Percentiles rank a stretch among this genome's conserved stretches.
phyloP scores from a whole-genome alignment of 2,329 filamentous ascomycete species.

The Apiospora hydei region DNA sequence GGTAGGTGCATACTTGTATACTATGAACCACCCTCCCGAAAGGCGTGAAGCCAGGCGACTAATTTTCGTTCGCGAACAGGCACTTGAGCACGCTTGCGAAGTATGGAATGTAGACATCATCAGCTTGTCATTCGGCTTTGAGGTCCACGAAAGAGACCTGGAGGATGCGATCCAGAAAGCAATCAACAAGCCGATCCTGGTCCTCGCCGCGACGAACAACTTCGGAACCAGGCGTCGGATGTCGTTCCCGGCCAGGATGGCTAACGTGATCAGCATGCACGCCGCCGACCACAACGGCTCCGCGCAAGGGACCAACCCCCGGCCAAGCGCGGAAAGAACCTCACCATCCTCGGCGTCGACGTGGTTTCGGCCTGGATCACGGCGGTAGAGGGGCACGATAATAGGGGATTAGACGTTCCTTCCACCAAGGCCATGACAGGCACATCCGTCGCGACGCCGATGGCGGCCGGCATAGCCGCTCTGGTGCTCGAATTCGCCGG shows the following conservation, averaged over 20 bases:
- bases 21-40: no score
- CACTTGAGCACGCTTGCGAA: constrained; percentile 31
- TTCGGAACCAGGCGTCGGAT: neutral
- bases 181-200: neutral
- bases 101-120: constrained; percentile 38
- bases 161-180: neutral
- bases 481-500: constrained; percentile 31
- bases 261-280: neutral
- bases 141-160: neutral
- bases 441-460: constrained; percentile 37
- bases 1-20: neutral
- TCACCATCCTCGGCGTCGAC: constrained; percentile 36
- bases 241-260: neutral
- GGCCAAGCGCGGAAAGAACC: constrained; percentile 30
- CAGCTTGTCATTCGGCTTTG: constrained; percentile 33
- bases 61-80: constrained; percentile 24
- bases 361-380: constrained; percentile 33
- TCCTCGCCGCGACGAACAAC: neutral
- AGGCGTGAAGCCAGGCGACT: neutral
- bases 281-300: neutral
- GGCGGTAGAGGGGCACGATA: neutral
- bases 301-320: constrained; percentile 31
- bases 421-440: constrained; percentile 30
- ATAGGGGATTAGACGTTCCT: neutral
- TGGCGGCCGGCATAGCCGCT: constrained; percentile 35